These are phyloP conservation scores for Eucalyptus erythrocorys DNA, from an alignment of 345 rosid genomes.

Conservation along the genomic window DNA sequence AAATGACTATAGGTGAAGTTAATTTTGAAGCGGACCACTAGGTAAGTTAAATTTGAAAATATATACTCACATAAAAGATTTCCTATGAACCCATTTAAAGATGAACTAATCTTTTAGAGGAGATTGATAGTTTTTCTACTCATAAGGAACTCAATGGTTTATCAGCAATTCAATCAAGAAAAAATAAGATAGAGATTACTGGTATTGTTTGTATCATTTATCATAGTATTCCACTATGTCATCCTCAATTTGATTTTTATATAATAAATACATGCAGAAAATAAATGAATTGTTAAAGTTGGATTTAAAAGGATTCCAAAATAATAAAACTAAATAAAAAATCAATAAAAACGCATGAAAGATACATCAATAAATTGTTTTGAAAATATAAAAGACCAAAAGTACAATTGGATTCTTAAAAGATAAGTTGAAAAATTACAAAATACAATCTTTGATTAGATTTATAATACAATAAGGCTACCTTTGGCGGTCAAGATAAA, in stretches of 20 bases:
- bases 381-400: background rate
- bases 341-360: background rate
- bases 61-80: background rate
- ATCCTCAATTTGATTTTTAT: background rate
- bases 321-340: background rate
- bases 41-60: background rate
- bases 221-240: background rate
- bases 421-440: background rate
- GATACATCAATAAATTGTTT: background rate
- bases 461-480: background rate
- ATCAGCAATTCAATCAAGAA: background rate
- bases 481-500: fast-evolving
- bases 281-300: background rate
- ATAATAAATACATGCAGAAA: background rate
- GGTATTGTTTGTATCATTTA: background rate
- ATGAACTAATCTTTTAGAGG: background rate
- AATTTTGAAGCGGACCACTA: background rate
- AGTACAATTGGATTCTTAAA: background rate
- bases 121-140: background rate
- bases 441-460: background rate
- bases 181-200: background rate
- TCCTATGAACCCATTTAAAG: background rate
- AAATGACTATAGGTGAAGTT: background rate
- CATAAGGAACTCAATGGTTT: background rate
- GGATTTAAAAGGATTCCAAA: background rate